A percentile compares a stretch with the other conserved stretches of the same genome.
These are phyloP conservation scores for Aspergillus costaricaensis DNA, from an alignment of 2,329 filamentous ascomycete species.

Conservation along the genomic window DNA sequence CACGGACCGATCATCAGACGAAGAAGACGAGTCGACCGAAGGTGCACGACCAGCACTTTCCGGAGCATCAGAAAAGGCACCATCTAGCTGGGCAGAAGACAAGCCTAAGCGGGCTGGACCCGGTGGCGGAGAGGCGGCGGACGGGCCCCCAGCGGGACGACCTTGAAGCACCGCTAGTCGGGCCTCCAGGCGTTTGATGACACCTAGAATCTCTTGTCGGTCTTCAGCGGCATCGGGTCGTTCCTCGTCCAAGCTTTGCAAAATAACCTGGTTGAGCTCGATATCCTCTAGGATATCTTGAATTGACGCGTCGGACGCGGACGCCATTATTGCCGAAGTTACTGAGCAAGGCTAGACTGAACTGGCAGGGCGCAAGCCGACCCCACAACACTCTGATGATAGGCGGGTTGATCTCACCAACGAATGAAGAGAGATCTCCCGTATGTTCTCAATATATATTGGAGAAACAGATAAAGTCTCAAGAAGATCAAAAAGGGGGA, in stretches of 20 bases:
- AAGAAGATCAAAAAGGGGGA: background rate
- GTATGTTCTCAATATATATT: background rate
- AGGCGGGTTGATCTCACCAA: background rate
- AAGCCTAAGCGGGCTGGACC: background rate
- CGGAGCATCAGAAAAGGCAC: background rate
- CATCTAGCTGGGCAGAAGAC: slow-evolving; percentile 20
- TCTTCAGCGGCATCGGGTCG: slow-evolving; percentile 28
- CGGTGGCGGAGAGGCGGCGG: slow-evolving; percentile 4
- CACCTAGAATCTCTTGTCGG: slow-evolving; percentile 29
- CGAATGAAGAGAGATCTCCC: background rate
- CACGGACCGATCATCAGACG: background rate
- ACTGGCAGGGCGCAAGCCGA: background rate
- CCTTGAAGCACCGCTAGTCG: slow-evolving; percentile 28
- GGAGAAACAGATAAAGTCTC: background rate
- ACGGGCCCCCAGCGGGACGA: slow-evolving; percentile 3
- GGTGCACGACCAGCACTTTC: slow-evolving; percentile 1
- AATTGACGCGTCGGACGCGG: slow-evolving; percentile 19
- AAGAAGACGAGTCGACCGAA: background rate
- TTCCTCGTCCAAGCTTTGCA: slow-evolving; percentile 31
- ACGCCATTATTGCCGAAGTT: slow-evolving; percentile 14
- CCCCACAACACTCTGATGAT: background rate
- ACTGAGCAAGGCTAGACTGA: background rate
- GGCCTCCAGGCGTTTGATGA: slow-evolving; percentile 27
- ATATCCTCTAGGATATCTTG: slow-evolving; percentile 35
- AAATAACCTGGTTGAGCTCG: slow-evolving; percentile 34